Evolutionary conservation across 2,329 filamentous ascomycete genomes (phyloP).

Genomic region (Alternaria atra): DNA sequence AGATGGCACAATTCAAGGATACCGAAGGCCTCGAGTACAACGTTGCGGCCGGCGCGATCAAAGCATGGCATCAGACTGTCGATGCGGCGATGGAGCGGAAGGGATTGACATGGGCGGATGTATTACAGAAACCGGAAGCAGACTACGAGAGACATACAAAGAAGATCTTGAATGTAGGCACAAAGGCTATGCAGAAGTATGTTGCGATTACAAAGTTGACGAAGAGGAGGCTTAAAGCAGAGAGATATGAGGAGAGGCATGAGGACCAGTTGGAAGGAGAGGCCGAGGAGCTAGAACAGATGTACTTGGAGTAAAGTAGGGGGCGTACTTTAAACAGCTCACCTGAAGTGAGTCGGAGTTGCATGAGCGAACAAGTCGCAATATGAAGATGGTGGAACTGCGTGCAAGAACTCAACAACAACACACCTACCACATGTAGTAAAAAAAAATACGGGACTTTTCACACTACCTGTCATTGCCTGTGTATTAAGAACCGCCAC

Average conservation of each 20-base stretch:
- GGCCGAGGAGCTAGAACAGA: neutral
- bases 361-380: neutral
- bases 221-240: slow-evolving; percentile 10
- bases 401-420: neutral
- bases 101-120: neutral
- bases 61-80: slow-evolving; percentile 6
- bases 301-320: neutral
- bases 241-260: slow-evolving; percentile 15
- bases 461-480: neutral
- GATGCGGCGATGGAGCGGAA: slow-evolving; percentile 11
- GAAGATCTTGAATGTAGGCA: slow-evolving; percentile 7
- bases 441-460: neutral
- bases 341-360: neutral
- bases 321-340: neutral
- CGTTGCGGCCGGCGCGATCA: slow-evolving; percentile 1
- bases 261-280: slow-evolving; percentile 1
- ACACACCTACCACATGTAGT: neutral
- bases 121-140: slow-evolving; percentile 2
- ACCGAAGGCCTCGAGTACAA: neutral
- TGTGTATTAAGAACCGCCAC: neutral
- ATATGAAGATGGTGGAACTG: neutral
- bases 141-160: slow-evolving; percentile 3
- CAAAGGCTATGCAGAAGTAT: slow-evolving; percentile 10
- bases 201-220: slow-evolving; percentile 1
- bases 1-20: slow-evolving; percentile 3